A percentile compares a stretch with the other conserved stretches of the same genome.
These are phyloP conservation scores for Mycena sp. DNA, from an alignment of 1,284 basidiomycete genomes.

Conservation along the genomic window DNA sequence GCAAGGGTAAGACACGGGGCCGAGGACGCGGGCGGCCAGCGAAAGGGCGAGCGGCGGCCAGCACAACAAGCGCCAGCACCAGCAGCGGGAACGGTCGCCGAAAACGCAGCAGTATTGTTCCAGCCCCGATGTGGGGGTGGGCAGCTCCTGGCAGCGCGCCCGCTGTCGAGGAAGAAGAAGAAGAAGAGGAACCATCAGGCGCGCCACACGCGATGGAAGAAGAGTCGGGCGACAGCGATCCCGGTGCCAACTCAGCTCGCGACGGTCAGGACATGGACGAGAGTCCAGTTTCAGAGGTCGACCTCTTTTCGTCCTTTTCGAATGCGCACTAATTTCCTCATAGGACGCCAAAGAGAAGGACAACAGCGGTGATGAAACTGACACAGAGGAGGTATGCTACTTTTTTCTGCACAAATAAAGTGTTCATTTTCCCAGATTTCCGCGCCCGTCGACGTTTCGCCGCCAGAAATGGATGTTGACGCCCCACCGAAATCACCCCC, in stretches of 20 bases:
- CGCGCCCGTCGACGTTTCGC: too few species aligned
- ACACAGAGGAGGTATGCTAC: constrained; percentile 16
- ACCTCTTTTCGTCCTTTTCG: not conserved
- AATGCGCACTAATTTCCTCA: not conserved
- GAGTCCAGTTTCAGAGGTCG: constrained; percentile 8
- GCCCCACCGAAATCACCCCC: too few species aligned
- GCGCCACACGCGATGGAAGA: constrained; percentile 69
- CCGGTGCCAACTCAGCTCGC: too few species aligned
- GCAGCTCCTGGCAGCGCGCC: constrained; percentile 58
- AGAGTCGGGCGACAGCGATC: constrained; percentile 67
- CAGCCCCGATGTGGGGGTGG: constrained; percentile 84
- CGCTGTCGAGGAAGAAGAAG: constrained; percentile 58
- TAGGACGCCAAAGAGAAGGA: constrained; percentile 15
- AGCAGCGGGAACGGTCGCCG: constrained; percentile 41
- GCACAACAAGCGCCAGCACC: constrained; percentile 24
- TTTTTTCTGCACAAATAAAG: too few species aligned
- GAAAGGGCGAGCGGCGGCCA: constrained; percentile 21
- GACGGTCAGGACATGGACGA: constrained; percentile 3
- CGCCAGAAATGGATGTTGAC: constrained; percentile 25
- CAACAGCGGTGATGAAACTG: constrained; percentile 16
- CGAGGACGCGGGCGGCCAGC: constrained; percentile 16
- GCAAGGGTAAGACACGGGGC: constrained; percentile 8
- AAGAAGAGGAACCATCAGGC: constrained; percentile 61
- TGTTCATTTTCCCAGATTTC: too few species aligned
- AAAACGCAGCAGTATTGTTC: constrained; percentile 72